Conservation (phyloP, 2,329 filamentous ascomycete species). For the Aspergillus japonicus region DNA sequence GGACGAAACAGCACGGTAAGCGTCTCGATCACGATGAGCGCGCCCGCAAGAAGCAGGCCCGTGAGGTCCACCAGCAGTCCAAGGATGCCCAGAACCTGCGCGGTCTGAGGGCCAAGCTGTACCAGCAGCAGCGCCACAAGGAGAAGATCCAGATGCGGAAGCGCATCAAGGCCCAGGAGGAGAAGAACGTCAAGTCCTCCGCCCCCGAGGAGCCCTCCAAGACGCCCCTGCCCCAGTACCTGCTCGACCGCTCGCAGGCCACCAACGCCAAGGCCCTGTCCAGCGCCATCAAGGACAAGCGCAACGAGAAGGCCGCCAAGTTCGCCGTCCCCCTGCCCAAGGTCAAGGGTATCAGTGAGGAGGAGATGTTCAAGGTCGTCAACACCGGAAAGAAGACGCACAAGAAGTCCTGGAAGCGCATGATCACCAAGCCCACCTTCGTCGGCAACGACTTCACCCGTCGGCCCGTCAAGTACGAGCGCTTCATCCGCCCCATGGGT, state of each 20-base stretch:
- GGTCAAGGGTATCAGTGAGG: constrained; percentile 88
- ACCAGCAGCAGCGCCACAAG: constrained; percentile 88
- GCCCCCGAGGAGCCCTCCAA: constrained; percentile 71
- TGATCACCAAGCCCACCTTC: constrained; percentile 81
- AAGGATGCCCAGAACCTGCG: constrained; percentile 91
- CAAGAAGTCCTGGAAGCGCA: constrained; percentile 70
- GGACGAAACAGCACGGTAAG: constrained; percentile 63
- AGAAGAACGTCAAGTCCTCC: constrained; percentile 87
- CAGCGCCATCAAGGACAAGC: constrained; percentile 92
- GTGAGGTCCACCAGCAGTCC: constrained; percentile 84
- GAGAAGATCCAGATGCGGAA: constrained; percentile 99
- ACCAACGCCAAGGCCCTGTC: constrained; percentile 72
- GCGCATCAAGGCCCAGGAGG: constrained; percentile 89
- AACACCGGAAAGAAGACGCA: constrained; percentile 93
- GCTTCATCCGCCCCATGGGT: constrained; percentile 75
- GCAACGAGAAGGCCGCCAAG: constrained; percentile 87
- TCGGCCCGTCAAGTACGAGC: constrained; percentile 73
- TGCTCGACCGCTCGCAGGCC: constrained; percentile 77
- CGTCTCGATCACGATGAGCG: constrained; percentile 83
- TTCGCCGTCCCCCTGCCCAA: constrained; percentile 92
- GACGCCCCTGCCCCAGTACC: constrained; percentile 84
- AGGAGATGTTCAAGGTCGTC: constrained; percentile 97
- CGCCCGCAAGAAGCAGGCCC: constrained; percentile 77
- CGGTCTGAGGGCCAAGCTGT: constrained; percentile 86
- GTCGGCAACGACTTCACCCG: constrained; percentile 89